Evolutionary conservation across 176 grass and related monocot genomes (phyloP), one percentile per base, ranked within the genome.

Genomic region (Calamus simplicifolius): DNA sequence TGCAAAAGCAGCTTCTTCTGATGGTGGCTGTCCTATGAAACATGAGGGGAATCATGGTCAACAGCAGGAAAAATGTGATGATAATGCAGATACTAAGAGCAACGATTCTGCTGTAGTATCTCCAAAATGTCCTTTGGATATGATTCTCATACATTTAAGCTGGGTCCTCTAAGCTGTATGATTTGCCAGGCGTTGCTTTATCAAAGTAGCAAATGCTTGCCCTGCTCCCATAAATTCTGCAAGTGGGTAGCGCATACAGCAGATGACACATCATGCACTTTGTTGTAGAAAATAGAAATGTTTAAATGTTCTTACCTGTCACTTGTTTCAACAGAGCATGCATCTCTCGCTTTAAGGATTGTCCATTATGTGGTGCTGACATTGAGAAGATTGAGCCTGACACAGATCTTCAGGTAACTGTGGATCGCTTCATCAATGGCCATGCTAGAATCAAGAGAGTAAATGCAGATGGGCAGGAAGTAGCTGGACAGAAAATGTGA

Each of bases 161-260:
- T 98, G 14, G 93, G 93, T 0, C 93, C 93, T 6, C 84, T 98
- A 25, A 98, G 93, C 81, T 98, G 93, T 81, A 98, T 98, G 81
- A 58, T 98, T 49, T 98, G 87, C 68, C 73, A 88, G 62, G 84
- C 87, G 0, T 72, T 98, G 65, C 87, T 92, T 57, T 79, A 80
- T 59, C 62, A 92, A 43, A 91, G 80, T 62, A 88, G 93, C 77
- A 88, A 85, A 70, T 98, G 93, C 67, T 59, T 50, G 35, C 87
- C 93, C 1, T 98, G 93, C 23, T 49, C 81, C 12, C 87, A 98
- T 68, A 97, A 92, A 74, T 97, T 98, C 72, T 92, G 93, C 93
- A 92, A 79, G 93, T 98, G 67, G 3, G 69, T 77, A 27, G 12
- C 52, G 55, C 15, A 48, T 72, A 18, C 19, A 18, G 31, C 3